Conservation (phyloP, 2,329 filamentous ascomycete genomes). For the Monosporascus ibericus region DNA sequence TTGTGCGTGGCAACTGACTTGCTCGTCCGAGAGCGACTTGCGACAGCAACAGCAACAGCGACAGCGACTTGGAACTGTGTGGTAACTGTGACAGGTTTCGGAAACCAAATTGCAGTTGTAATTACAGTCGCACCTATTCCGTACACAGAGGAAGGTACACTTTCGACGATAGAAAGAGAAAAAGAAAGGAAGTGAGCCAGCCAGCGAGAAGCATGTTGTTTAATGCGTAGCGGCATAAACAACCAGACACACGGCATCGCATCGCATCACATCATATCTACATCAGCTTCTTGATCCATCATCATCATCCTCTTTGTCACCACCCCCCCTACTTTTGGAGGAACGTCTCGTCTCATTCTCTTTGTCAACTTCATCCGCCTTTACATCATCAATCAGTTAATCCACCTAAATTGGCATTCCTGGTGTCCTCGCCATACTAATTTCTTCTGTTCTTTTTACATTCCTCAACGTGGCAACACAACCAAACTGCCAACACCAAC, state of each 20-base stretch:
- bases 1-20: too few relatives aligned
- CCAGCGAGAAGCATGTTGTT: too few relatives aligned
- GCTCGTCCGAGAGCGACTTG: too few relatives aligned
- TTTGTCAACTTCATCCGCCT: constrained; percentile 12
- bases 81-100: too few relatives aligned
- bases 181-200: too few relatives aligned
- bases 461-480: constrained; percentile 11
- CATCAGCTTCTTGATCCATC: not conserved
- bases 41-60: too few relatives aligned
- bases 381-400: constrained; percentile 14
- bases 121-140: too few relatives aligned
- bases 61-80: too few relatives aligned
- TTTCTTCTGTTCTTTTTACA: constrained; percentile 13
- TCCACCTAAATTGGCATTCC: constrained; percentile 16
- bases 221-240: too few relatives aligned
- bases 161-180: too few relatives aligned
- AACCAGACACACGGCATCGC: not conserved
- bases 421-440: constrained; percentile 19
- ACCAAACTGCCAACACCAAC: constrained; percentile 1
- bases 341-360: not conserved
- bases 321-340: not conserved
- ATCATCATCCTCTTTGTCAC: not conserved
- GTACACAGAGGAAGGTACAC: too few relatives aligned
- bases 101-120: too few relatives aligned
- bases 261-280: not conserved